Conservation (phyloP, 768 basidiomycete genomes). For the Russula olivacea region DNA sequence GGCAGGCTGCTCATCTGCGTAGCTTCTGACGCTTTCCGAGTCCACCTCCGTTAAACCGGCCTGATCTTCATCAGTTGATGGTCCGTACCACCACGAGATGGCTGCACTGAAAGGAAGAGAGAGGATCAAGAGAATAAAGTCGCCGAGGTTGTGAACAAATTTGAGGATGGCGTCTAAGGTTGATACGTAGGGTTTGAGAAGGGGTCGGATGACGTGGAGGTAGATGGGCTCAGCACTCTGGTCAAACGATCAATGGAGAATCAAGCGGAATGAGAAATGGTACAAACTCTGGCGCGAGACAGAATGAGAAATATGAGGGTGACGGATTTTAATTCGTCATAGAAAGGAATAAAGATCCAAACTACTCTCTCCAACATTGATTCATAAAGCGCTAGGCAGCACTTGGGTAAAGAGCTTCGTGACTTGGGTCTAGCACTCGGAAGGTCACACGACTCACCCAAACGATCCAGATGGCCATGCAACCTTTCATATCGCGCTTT, state of each 20-base stretch:
- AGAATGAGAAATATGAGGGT: conserved; percentile 67
- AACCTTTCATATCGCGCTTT: conserved; percentile 83
- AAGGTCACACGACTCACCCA: conserved; percentile 50
- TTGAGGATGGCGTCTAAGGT: conserved; percentile 64
- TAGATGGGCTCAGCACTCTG: conserved; percentile 85
- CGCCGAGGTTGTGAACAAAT: conserved; percentile 54
- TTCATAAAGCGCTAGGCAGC: conserved; percentile 64
- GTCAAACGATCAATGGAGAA: conserved; percentile 2
- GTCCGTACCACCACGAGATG: conserved; percentile 31
- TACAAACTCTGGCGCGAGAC: conserved; percentile 61
- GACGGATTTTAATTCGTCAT: conserved; percentile 74
- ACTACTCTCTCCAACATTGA: conserved; percentile 57
- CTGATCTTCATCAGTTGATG: conserved; percentile 18
- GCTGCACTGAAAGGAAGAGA: conserved; percentile 38
- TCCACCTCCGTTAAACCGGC: conserved; percentile 22
- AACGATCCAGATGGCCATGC: conserved; percentile 77
- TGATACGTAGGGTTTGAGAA: conserved; percentile 65
- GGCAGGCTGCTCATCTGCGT: conserved; percentile 15
- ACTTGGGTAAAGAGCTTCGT: conserved; percentile 38
- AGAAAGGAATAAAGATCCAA: conserved; percentile 74
- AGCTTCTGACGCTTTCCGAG: conserved; percentile 22
- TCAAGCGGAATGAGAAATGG: neutral
- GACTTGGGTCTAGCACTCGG: conserved; percentile 19
- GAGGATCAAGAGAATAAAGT: conserved; percentile 46
- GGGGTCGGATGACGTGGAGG: conserved; percentile 72